Evolutionary conservation across 2,329 filamentous ascomycete genomes (phyloP).

Genomic region (Claviceps sp.): DNA sequence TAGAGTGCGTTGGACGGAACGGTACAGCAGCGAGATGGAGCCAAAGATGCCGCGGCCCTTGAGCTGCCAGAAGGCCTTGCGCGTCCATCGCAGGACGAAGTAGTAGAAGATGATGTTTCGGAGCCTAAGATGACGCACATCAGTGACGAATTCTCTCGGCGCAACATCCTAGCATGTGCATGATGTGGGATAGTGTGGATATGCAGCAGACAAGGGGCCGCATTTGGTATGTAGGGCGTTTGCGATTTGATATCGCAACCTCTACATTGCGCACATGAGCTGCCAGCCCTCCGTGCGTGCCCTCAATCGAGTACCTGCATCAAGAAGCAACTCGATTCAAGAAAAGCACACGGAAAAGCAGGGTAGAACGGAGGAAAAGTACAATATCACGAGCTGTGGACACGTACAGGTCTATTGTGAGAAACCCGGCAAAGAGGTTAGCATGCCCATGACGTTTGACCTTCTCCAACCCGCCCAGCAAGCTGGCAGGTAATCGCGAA

Average conservation of each 20-base stretch:
- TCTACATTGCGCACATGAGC: neutral
- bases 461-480: constrained; percentile 51
- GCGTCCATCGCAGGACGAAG: constrained; percentile 73
- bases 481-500: constrained; percentile 56
- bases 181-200: neutral
- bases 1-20: constrained; percentile 53
- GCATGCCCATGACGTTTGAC: constrained; percentile 45
- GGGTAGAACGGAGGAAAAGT: neutral
- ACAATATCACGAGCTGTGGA: neutral
- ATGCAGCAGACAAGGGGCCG: too few species aligned
- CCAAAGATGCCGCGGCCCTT: constrained; percentile 81
- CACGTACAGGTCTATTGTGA: constrained; percentile 57
- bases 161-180: neutral
- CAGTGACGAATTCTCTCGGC: neutral
- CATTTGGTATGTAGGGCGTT: neutral
- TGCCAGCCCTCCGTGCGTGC: neutral
- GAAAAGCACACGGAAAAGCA: neutral
- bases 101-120: constrained; percentile 82
- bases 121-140: constrained; percentile 29
- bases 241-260: neutral
- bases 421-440: constrained; percentile 40
- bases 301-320: neutral
- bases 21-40: constrained; percentile 61
- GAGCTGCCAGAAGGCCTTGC: constrained; percentile 69
- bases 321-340: neutral